Evolutionary conservation across 768 basidiomycete genomes (phyloP).

Genomic region (Lactarius vividus): DNA sequence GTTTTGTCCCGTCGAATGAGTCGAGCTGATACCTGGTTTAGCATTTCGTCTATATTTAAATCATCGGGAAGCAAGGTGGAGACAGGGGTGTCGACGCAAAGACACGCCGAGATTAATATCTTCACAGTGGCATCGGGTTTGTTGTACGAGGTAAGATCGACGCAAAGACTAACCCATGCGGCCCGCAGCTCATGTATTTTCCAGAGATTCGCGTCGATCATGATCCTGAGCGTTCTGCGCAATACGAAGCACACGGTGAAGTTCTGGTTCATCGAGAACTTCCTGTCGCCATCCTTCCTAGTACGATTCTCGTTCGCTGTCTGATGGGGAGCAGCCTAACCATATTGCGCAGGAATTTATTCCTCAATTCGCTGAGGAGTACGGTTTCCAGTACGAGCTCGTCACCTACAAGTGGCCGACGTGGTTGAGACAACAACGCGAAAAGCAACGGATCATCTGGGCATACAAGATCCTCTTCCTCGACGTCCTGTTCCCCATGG

Average conservation of each 20-base stretch:
- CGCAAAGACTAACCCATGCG: background rate
- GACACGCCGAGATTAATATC: slow-evolving; percentile 93
- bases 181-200: slow-evolving; percentile 6
- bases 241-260: slow-evolving; percentile 96
- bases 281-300: slow-evolving; percentile 95
- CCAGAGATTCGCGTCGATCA: slow-evolving; percentile 95
- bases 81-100: slow-evolving; percentile 29
- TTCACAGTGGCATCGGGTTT: slow-evolving; percentile 98
- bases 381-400: slow-evolving; percentile 93
- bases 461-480: slow-evolving; percentile 99
- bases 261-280: slow-evolving; percentile 99
- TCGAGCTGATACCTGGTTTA: slow-evolving; percentile 23
- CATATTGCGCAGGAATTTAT: slow-evolving; percentile 72
- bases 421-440: slow-evolving; percentile 94
- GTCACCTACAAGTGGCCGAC: slow-evolving; percentile 99
- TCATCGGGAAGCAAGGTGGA: slow-evolving; percentile 16
- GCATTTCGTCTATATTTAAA: slow-evolving; percentile 33
- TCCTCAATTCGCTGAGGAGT: slow-evolving; percentile 86
- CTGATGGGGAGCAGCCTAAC: slow-evolving; percentile 6
- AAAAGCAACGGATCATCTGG: slow-evolving; percentile 99
- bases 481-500: slow-evolving; percentile 98
- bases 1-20: background rate
- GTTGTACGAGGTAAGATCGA: slow-evolving; percentile 75
- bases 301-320: slow-evolving; percentile 41
- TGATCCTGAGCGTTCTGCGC: slow-evolving; percentile 93